Conservation (phyloP, 345 rosid species). For the Populus alba region DNA sequence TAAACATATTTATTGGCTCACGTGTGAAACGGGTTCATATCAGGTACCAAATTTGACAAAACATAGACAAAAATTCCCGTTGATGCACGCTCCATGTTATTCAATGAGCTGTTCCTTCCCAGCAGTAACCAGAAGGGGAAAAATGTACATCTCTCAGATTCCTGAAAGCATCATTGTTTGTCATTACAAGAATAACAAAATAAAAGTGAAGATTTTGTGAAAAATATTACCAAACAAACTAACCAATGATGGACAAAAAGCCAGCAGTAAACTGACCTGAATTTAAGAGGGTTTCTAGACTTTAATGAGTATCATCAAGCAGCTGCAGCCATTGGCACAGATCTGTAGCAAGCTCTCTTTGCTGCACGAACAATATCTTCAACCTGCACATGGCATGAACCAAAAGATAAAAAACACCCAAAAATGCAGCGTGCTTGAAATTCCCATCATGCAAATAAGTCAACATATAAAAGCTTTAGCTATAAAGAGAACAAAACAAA, state of each 20-base stretch:
- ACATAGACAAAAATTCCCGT: not conserved
- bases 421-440: not conserved
- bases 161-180: constrained; percentile 4
- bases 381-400: constrained; percentile 31
- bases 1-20: constrained; percentile 9
- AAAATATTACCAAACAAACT: not conserved
- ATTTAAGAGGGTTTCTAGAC: not conserved
- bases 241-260: not conserved
- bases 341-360: constrained; percentile 63
- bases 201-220: not conserved
- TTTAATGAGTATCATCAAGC: constrained; percentile 8
- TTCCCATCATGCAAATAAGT: not conserved
- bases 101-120: constrained; percentile 20
- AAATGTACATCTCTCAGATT: constrained; percentile 9
- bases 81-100: constrained; percentile 24
- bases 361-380: constrained; percentile 65
- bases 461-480: not conserved
- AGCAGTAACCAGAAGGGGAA: constrained; percentile 15
- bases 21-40: constrained; percentile 3
- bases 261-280: constrained; percentile 8
- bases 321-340: constrained; percentile 26
- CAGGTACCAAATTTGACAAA: constrained; percentile 14
- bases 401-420: not conserved
- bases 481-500: not conserved
- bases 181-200: not conserved